Evolutionary conservation across 768 basidiomycete genomes (phyloP), one percentile per base, ranked within the genome.

Genomic region (Serendipita sp.): DNA sequence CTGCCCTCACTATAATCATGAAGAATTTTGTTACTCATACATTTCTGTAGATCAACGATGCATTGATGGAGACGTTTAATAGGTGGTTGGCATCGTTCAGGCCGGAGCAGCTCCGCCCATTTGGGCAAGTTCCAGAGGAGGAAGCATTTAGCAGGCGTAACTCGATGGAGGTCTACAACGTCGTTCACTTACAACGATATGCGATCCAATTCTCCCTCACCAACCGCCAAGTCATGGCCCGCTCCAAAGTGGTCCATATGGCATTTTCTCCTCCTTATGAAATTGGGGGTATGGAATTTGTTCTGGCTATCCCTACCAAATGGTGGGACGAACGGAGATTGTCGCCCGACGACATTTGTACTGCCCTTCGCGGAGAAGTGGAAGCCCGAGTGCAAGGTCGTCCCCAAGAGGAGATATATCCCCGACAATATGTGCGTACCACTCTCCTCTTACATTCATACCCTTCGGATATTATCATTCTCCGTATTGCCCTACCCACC

Each of bases 311-410:
- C 28, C 56, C 56, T 10, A 35, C 3, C 8, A 32, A 35, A 3
- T 60, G 56, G 56, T 60, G 56, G 56, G 34, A 36, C 34, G 56
- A 30, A 10, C 56, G 35, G 16, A 60, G 35, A 35, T 32, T 60
- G 11, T 28, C 23, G 16, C 56, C 56, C 18, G 56, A 60, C 16
- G 56, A 60, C 56, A 35, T 60, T 5, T n/a, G 16, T n/a, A 36
- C 23, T 10, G 56, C 56, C 16, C 34, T 60, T 8, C 23, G 56
- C 16, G 56, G 56, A 11, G 56, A 60, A 35, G 35, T 60, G 23
- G 56, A 60, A 32, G 56, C 56, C 16, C 23, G 56, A 23, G 23
- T 60, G 56, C 56, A 60, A 60, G 56, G 56, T 11, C 56, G 56
- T 28, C 23, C 18, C 5, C 56, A 30, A 35, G 56, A 60, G 34